Base-by-base conservation (phyloP, 768 basidiomycete genomes). In the Sarcomyxa edulis region DNA sequence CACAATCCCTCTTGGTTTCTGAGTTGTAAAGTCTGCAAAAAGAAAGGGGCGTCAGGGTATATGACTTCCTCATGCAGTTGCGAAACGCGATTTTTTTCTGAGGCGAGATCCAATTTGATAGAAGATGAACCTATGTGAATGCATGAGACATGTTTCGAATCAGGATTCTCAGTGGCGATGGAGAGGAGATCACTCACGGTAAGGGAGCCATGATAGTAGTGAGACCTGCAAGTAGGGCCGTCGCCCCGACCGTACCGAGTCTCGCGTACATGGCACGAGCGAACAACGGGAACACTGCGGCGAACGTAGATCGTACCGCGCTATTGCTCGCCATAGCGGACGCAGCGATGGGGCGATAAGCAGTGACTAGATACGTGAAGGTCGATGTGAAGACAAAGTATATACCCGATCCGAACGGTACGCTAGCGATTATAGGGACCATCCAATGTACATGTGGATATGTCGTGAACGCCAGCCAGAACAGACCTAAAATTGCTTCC, bases 301-400 rank as follows among this genome's bases (percentile, higher is more conserved):
- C 82, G 43, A 80, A 74, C 0, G 71, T 50, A 0, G 76, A 80
- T 29, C 81, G 71, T 46, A 81, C 58, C 11, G 78, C 72, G 37
- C 77, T 76, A 40, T 81, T 83, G 15, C 80, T 62, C 4, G 80
- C 81, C 60, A 85, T 73, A 5, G 81, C 82, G 29, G 77, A 80
- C 1, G 81, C 80, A 7, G 69, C 74, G 51, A 81, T 79, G 8
- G 81, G 76, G 15, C 74, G 65, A 54, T 84, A 85, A 1, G 76
- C 69, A 31, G 79, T 80, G 42, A 85, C 77, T 39, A 84, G 67
- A 58, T 84, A 85, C 4, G 76, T 81, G 59, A 84, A 85, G 3
- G 76, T 76, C 6, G 74, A 73, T 1, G 79, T 78, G 60, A 83
- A 90, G 28, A 78, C 75, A 46, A 75, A 85, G 49, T 81, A 84